phyloP scores from a whole-genome alignment of 202 grass and related monocot genomes.

The Zoysia matrella region DNA sequence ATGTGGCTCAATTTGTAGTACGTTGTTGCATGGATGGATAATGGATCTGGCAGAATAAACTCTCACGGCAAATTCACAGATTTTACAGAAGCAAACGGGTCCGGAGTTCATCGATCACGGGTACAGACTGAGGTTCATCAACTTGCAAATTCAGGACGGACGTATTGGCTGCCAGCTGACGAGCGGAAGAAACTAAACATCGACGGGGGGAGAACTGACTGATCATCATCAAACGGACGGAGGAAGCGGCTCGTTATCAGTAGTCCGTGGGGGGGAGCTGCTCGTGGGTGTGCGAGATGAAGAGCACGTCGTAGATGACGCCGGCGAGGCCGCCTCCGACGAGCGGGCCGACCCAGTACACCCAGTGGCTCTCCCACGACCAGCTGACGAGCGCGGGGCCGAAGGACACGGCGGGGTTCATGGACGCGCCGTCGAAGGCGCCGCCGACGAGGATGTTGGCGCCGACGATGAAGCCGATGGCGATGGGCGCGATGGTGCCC shows the following conservation, averaged over 20 bases:
- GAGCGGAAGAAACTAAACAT: conserved; percentile 18
- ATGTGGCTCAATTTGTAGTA: too few species aligned
- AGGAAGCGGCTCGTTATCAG: conserved; percentile 23
- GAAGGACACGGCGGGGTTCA: neutral
- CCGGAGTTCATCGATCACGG: conserved; percentile 4
- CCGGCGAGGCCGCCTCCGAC: neutral
- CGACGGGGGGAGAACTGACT: neutral
- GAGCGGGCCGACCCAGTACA: neutral
- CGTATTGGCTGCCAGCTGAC: neutral
- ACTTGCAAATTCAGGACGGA: conserved; percentile 36
- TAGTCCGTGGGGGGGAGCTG: conserved; percentile 75
- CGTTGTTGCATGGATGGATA: too few species aligned
- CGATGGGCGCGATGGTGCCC: neutral
- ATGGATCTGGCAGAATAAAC: neutral
- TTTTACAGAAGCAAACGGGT: conserved; percentile 54
- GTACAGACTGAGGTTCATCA: conserved; percentile 1
- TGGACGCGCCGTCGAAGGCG: neutral
- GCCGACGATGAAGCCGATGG: neutral
- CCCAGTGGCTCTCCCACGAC: neutral
- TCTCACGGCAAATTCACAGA: conserved; percentile 35
- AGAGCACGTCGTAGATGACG: neutral
- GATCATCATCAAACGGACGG: neutral
- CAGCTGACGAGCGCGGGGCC: neutral
- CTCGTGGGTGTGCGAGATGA: conserved; percentile 54
- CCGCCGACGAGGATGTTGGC: neutral